Evolutionary conservation across 169 alveolate species (phyloP), one percentile per base, ranked within the genome.

Genomic region (Plasmodium knowlesi): DNA sequence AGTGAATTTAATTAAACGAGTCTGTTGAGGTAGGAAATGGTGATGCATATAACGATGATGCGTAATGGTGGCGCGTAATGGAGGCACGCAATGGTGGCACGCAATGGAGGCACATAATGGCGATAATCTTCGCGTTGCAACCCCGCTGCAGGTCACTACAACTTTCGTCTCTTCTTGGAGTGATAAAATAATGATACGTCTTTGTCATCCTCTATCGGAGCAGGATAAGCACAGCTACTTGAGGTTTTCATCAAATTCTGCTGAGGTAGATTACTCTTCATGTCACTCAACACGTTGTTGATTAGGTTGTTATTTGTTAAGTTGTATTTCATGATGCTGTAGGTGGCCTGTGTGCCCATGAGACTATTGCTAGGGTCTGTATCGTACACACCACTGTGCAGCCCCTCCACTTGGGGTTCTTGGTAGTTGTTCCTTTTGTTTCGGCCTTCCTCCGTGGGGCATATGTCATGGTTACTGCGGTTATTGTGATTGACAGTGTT

Each of bases 301-400:
- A 85, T 85, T 25, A 85, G 67, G 28, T 85, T 85, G 74, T 85
- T 85, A 50, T 85, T 73, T 37, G 81, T 74, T 43, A 85, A 37
- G 16, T 85, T 37, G 25, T 37, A 85, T 32, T 85, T 50, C 25
- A 85, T 73, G 6, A 85, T 50, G 32, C 83, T 85, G 46, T 85
- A 50, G 5, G 84, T 85, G 25, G 78, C 84, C 22, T 85, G 82
- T 10, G 79, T 85, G 9, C 93, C 93, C 19, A 50, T 73, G 10
- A 50, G 39, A 28, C 41, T 85, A n/a, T 3, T 74, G 43, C 41
- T 85, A 14, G 32, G 25, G n/a, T 74, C 70, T 4, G 19, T 16
- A 25, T 85, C 84, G 67, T 85, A 74, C 28, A 32, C 79, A 25
- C 41, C 19, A 25, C 41, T 32, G 2, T 82, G 14, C 4, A 30